Base-by-base conservation (phyloP, 352 stramenopile species). In the Globisporangium ultimum region DNA sequence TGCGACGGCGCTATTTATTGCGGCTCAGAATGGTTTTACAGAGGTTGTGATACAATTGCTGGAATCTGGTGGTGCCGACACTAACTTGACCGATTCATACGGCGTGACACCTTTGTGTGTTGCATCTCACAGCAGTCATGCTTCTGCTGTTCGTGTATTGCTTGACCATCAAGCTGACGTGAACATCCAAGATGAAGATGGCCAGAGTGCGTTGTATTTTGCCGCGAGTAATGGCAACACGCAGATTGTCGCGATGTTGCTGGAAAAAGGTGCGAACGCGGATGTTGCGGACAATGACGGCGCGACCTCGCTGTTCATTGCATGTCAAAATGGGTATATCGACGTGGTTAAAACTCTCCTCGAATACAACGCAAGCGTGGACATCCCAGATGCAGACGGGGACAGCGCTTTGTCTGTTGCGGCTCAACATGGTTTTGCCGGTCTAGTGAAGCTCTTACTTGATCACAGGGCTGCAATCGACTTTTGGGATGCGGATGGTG, bases 201-300 rank as follows among this genome's bases (percentile, higher is more conserved):
- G 57, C 12, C 17, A 43, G 17, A 57, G 36, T 14, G 17, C 49
- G 14, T 48, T 63, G 0, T 40, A 52, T 28, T 24, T 63, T 12
- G 57, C 57, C 12, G 51, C 57, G 5, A 22, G 55, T 34, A 34
- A 17, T 36, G 57, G 57, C n/a, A 40, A 57, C 50, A 9, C 13
- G 6, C 17, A 11, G 11, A 41, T 63, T 46, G 57, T 53, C 17
- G 38, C 28, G 17, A 14, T 40, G 7, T 42, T 63, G 8, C 34
- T 49, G 32, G 47, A 24, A 34, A 41, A 38, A 7, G 55, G 55
- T 28, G 47, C 46, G 13, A 17, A 55, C 38, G 40, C 48, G 20
- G 18, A 61, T 20, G 13, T 34, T 36, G n/a, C 28, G 14, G 50
- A 57, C 20, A 34, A 4, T 7, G 32, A 52, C 12, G 48, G 24